A percentile compares a stretch with the other conserved stretches of the same genome.
Evolutionary conservation across 1,139 yeast species (phyloP).

Genomic region (Diutina scorzettiae): DNA sequence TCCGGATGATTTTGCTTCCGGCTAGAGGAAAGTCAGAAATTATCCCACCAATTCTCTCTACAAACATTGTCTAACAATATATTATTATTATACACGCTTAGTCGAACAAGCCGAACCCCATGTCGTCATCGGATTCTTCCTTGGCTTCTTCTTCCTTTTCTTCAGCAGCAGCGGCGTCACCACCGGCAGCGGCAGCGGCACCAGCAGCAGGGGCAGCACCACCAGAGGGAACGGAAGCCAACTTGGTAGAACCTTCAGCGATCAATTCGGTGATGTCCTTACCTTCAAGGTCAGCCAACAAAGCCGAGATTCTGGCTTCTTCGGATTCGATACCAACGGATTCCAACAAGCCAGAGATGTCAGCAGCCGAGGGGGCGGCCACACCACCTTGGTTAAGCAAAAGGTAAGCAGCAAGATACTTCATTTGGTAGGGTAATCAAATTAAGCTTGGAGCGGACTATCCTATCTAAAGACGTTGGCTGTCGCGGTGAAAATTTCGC

Average conservation of each 20-base stretch:
- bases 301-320: slow-evolving; percentile 54
- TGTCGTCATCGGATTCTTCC: slow-evolving; percentile 51
- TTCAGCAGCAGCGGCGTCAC: slow-evolving; percentile 23
- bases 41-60: no score
- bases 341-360: slow-evolving; percentile 58
- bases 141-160: slow-evolving; percentile 42
- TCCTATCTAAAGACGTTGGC: slow-evolving; percentile 16
- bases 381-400: slow-evolving; percentile 81
- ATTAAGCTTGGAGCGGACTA: slow-evolving; percentile 17
- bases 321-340: slow-evolving; percentile 75
- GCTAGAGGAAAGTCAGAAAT: no score
- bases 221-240: slow-evolving; percentile 76
- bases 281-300: slow-evolving; percentile 66
- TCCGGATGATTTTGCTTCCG: no score
- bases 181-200: slow-evolving; percentile 29
- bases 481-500: slow-evolving; percentile 3
- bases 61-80: no score
- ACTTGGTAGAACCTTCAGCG: slow-evolving; percentile 72
- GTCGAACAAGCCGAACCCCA: slow-evolving; percentile 90
- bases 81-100: slow-evolving; percentile 24
- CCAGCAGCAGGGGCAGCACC: slow-evolving; percentile 64
- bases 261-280: slow-evolving; percentile 64
- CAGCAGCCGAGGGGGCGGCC: slow-evolving; percentile 64
- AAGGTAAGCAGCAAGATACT: slow-evolving; percentile 86
- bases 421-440: slow-evolving; percentile 35